Conservation (phyloP, 179 eudicot species). For the Camellia oleifera region DNA sequence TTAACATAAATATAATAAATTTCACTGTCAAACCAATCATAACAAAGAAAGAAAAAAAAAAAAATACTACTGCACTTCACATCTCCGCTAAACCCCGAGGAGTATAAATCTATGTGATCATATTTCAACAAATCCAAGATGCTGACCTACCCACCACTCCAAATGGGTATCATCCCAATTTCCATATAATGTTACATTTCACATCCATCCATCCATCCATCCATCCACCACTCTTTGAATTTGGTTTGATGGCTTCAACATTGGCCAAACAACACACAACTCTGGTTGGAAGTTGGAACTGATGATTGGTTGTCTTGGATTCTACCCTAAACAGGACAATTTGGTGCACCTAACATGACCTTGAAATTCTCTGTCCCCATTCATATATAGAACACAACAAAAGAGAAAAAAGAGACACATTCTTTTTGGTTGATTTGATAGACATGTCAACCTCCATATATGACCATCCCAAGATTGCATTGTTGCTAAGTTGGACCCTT, state of each 20-base stretch:
- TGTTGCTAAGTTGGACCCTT: neutral
- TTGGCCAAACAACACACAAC: neutral
- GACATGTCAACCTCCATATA: neutral
- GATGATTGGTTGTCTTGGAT: slow-evolving; percentile 14
- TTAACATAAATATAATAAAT: no score
- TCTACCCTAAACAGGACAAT: neutral
- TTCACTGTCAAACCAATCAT: no score
- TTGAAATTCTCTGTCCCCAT: slow-evolving; percentile 8
- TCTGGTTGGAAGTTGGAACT: neutral
- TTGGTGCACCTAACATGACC: slow-evolving; percentile 6
- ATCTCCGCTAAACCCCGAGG: no score
- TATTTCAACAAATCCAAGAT: neutral
- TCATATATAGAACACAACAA: neutral
- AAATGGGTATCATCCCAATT: no score
- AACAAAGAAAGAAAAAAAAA: no score
- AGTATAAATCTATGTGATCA: neutral
- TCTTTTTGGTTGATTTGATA: slow-evolving; percentile 7
- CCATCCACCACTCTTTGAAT: neutral
- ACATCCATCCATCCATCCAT: no score
- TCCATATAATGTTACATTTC: no score
- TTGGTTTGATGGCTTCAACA: no score
- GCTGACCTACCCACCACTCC: neutral
- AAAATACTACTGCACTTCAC: no score
- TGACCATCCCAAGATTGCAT: neutral
- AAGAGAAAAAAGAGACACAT: neutral